These are phyloP conservation scores for Thielaviopsis euricoi DNA, from an alignment of 2,329 filamentous ascomycete species.

Conservation along the genomic window DNA sequence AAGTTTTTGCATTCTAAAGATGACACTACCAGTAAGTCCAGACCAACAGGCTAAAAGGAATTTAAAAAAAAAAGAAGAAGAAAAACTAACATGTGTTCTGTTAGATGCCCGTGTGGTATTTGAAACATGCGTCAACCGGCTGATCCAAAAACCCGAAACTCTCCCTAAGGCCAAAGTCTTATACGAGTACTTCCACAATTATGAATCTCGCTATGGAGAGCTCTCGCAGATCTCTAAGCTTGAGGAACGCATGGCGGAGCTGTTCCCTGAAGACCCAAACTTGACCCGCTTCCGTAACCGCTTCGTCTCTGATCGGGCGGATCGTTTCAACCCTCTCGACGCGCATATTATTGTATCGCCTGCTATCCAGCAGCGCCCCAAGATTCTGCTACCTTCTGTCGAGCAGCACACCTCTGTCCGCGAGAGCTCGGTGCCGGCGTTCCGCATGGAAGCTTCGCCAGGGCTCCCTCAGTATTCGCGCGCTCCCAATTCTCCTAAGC, in stretches of 20 bases:
- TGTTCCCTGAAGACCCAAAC: constrained; percentile 79
- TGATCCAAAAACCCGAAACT: constrained; percentile 61
- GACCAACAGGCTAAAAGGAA: not conserved
- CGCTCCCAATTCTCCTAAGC: constrained; percentile 39
- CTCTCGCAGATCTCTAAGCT: constrained; percentile 78
- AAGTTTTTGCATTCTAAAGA: constrained; percentile 87
- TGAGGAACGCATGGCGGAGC: constrained; percentile 79
- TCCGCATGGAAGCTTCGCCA: constrained; percentile 16
- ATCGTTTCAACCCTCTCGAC: constrained; percentile 63
- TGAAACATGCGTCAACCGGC: constrained; percentile 75
- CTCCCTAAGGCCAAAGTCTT: constrained; percentile 64
- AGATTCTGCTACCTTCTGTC: constrained; percentile 34
- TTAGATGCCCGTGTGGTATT: constrained; percentile 88
- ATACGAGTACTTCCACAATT: constrained; percentile 85
- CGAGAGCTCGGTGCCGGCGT: constrained; percentile 26
- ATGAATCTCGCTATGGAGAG: constrained; percentile 88
- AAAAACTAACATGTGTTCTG: constrained; percentile 14
- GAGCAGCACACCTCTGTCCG: constrained; percentile 31
- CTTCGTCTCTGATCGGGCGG: constrained; percentile 39
- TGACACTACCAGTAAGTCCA: constrained; percentile 70
- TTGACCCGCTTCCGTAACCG: constrained; percentile 61
- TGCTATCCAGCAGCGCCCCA: constrained; percentile 56
- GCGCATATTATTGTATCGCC: constrained; percentile 76
- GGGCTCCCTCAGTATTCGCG: constrained; percentile 33
- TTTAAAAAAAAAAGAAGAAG: constrained; percentile 12